A percentile compares a stretch with the other conserved stretches of the same genome.
Conservation (phyloP, 2,329 filamentous ascomycete species). For the Ceratocystis destructans region DNA sequence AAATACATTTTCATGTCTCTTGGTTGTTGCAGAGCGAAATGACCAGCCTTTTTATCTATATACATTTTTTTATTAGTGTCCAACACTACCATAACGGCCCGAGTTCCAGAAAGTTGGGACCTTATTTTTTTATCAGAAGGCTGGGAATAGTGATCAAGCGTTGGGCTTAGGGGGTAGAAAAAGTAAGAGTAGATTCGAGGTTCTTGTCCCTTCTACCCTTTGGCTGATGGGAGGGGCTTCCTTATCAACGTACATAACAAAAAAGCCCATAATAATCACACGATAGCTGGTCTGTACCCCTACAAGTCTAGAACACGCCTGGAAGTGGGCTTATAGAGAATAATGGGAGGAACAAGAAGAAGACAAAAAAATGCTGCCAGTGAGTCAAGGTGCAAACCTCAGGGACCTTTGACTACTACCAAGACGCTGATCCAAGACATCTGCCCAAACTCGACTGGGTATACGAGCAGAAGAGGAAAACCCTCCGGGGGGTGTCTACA, state of each 20-base stretch:
- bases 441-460: neutral
- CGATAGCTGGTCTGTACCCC: neutral
- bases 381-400: neutral
- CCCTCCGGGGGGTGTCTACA: neutral
- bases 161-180: neutral
- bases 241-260: neutral
- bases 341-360: neutral
- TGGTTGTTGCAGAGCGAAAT: neutral
- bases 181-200: neutral
- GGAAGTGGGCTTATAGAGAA: neutral
- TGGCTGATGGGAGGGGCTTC: neutral
- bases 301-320: neutral
- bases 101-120: slow-evolving; percentile 1
- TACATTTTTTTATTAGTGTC: neutral
- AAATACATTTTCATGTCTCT: neutral
- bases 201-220: neutral
- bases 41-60: neutral
- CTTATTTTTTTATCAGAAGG: slow-evolving; percentile 7
- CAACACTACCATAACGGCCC: neutral
- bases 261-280: neutral
- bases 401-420: neutral
- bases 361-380: neutral
- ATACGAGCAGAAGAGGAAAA: neutral
- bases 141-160: neutral
- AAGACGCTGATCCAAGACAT: neutral